Evolutionary conservation across 1,139 yeast genomes (phyloP).

Genomic region (Debaryomyces fabryi): DNA sequence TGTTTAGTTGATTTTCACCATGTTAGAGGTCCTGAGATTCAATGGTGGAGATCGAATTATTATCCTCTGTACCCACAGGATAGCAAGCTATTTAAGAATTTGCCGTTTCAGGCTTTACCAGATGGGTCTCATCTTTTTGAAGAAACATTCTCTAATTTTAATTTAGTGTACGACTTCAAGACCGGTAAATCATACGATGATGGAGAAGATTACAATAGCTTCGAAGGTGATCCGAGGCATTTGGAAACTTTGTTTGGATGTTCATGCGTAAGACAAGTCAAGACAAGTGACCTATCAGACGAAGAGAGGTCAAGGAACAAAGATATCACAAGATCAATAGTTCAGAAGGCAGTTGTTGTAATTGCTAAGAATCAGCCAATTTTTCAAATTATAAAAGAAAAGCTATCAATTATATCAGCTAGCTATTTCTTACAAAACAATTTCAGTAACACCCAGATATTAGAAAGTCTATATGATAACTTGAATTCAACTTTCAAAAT

Average conservation of each 20-base stretch:
- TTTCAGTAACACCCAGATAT: slow-evolving; percentile 68
- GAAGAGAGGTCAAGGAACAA: slow-evolving; percentile 53
- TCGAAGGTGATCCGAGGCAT: slow-evolving; percentile 47
- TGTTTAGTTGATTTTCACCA: slow-evolving; percentile 95
- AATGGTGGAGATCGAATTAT: slow-evolving; percentile 82
- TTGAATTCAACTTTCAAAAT: slow-evolving; percentile 46
- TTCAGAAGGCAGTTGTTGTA: slow-evolving; percentile 92
- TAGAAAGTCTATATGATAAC: slow-evolving; percentile 75
- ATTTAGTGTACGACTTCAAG: slow-evolving; percentile 72
- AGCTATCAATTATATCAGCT: slow-evolving; percentile 84
- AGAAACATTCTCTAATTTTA: slow-evolving; percentile 91
- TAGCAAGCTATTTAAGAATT: slow-evolving; percentile 71
- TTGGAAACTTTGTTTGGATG: slow-evolving; percentile 86
- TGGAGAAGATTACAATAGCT: slow-evolving; percentile 46
- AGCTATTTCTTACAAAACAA: slow-evolving; percentile 82
- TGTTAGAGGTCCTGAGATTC: slow-evolving; percentile 91
- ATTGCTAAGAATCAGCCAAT: slow-evolving; percentile 79
- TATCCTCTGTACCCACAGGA: slow-evolving; percentile 39
- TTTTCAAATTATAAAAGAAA: slow-evolving; percentile 85
- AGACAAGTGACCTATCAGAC: slow-evolving; percentile 56
- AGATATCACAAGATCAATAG: slow-evolving; percentile 83
- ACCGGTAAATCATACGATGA: slow-evolving; percentile 49
- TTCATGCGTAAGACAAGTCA: slow-evolving; percentile 86
- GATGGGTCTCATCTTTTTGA: slow-evolving; percentile 93
- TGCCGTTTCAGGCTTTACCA: slow-evolving; percentile 93